phyloP scores from a whole-genome alignment of 2,329 filamentous ascomycete species.

The Pseudogymnoascus sp. region DNA sequence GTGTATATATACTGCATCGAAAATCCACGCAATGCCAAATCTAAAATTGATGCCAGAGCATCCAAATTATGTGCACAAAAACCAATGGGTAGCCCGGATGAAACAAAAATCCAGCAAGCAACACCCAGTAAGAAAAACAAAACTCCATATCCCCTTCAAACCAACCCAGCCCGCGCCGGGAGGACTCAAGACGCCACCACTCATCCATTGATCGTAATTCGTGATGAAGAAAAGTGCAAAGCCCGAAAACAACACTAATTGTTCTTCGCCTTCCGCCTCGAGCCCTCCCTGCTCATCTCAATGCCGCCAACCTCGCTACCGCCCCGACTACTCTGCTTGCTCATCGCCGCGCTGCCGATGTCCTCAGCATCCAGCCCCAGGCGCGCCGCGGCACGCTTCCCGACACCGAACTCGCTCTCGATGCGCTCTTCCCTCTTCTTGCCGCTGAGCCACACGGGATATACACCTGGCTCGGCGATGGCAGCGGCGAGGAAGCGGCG shows the following conservation, averaged over 20 bases:
- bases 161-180: background rate
- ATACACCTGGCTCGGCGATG: background rate
- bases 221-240: slow-evolving; percentile 5
- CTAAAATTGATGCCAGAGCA: background rate
- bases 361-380: slow-evolving; percentile 13
- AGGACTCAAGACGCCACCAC: background rate
- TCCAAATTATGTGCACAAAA: slow-evolving; percentile 3
- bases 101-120: background rate
- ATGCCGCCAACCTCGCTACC: slow-evolving; percentile 9
- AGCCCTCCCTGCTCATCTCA: slow-evolving; percentile 9
- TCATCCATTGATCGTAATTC: slow-evolving; percentile 8
- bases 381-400: background rate
- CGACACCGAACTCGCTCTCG: background rate
- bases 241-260: slow-evolving; percentile 4
- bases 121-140: background rate
- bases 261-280: slow-evolving; percentile 3
- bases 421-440: slow-evolving; percentile 9
- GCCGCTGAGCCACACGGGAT: slow-evolving; percentile 6
- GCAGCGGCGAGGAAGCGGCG: slow-evolving; percentile 7
- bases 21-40: slow-evolving; percentile 7
- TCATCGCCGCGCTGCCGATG: slow-evolving; percentile 12
- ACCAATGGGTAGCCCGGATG: background rate
- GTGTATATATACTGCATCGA: slow-evolving; percentile 1
- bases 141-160: background rate
- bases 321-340: slow-evolving; percentile 15